A percentile compares a stretch with the other conserved stretches of the same genome.
Evolutionary conservation across 306 rosid species (phyloP).

Genomic region (Senna siamea): DNA sequence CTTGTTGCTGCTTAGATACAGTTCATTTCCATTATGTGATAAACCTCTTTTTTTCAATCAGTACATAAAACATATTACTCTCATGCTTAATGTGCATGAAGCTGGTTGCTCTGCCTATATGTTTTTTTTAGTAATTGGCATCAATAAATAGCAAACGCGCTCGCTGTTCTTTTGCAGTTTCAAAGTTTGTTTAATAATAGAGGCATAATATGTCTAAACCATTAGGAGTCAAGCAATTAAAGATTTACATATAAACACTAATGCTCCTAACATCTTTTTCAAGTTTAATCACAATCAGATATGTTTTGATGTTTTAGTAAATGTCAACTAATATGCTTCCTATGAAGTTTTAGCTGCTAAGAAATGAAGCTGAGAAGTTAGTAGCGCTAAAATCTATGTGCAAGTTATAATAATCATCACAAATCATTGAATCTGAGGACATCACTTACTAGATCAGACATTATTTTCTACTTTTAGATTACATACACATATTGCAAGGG

Average conservation of each 20-base stretch:
- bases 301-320: not conserved
- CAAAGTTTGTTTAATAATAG: not conserved
- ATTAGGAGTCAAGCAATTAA: not conserved
- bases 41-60: slow-evolving; percentile 11
- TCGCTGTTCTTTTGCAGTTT: not conserved
- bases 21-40: slow-evolving; percentile 25
- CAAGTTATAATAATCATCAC: slow-evolving; percentile 14
- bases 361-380: slow-evolving; percentile 4
- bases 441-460: slow-evolving; percentile 15
- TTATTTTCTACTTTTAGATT: slow-evolving; percentile 3
- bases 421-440: slow-evolving; percentile 11
- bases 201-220: slow-evolving; percentile 7
- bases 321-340: not conserved
- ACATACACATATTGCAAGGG: not conserved
- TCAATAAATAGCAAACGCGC: too few species aligned
- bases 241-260: not conserved
- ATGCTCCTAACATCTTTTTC: not conserved
- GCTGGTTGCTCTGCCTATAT: slow-evolving; percentile 19
- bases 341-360: not conserved
- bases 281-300: not conserved
- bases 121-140: too few species aligned
- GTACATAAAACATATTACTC: slow-evolving; percentile 9
- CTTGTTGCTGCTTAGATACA: slow-evolving; percentile 10
- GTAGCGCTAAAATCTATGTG: slow-evolving; percentile 5
- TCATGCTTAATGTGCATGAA: not conserved